A percentile compares a stretch with the other conserved stretches of the same genome.
phyloP scores from a whole-genome alignment of 305 asterid species.

The Rubia tinctorum region DNA sequence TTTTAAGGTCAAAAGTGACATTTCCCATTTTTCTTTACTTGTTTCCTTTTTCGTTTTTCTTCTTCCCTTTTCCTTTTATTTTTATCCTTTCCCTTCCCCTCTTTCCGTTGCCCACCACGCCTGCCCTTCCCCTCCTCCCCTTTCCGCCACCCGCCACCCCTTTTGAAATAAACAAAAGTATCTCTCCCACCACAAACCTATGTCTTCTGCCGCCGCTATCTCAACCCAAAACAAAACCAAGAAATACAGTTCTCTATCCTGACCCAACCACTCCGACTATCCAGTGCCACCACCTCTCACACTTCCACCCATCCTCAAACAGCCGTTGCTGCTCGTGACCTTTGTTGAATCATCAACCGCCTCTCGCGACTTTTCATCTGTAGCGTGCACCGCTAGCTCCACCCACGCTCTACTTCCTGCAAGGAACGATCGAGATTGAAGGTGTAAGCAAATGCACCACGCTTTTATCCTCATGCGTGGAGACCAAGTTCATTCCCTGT shows the following conservation, averaged over 20 bases:
- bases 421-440: conserved; percentile 69
- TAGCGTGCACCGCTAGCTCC: conserved; percentile 56
- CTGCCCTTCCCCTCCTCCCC: no score
- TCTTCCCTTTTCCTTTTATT: no score
- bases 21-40: no score
- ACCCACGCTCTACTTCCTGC: conserved; percentile 86
- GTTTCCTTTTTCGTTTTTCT: no score
- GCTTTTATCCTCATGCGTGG: conserved; percentile 72
- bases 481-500: conserved; percentile 68
- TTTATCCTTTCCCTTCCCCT: no score
- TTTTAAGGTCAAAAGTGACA: no score
- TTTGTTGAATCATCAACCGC: conserved; percentile 74
- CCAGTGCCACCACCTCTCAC: conserved; percentile 21
- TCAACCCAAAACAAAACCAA: conserved; percentile 30
- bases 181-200: no score
- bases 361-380: conserved; percentile 75
- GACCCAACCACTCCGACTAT: conserved; percentile 26
- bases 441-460: conserved; percentile 53
- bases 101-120: no score
- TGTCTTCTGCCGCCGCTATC: conserved; percentile 20
- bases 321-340: conserved; percentile 26
- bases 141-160: no score
- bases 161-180: no score
- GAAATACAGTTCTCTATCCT: conserved; percentile 23
- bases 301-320: conserved; percentile 17